These are phyloP conservation scores for Plenodomus biglobosus DNA, from an alignment of 2,329 filamentous ascomycete species.

Conservation along the genomic window DNA sequence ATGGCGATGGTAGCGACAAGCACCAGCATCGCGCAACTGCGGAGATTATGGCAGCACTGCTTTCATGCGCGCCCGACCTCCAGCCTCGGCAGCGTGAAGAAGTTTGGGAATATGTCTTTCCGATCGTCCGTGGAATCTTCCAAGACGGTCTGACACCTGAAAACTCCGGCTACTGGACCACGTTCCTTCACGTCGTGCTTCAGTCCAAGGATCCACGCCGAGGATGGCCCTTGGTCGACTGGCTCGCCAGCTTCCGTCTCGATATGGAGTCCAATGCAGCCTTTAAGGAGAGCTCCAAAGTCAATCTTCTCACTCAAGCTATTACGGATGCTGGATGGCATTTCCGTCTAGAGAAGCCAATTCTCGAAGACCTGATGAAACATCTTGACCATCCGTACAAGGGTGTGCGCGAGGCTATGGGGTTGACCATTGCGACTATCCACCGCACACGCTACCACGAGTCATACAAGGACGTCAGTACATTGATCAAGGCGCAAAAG, in stretches of 20 bases:
- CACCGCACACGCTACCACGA: slow-evolving; percentile 93
- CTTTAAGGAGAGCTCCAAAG: slow-evolving; percentile 98
- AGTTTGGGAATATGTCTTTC: slow-evolving; percentile 88
- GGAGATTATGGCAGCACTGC: slow-evolving; percentile 85
- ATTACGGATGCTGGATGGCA: slow-evolving; percentile 93
- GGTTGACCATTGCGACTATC: slow-evolving; percentile 81
- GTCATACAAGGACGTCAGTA: slow-evolving; percentile 78
- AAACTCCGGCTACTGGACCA: slow-evolving; percentile 92
- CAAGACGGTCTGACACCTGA: slow-evolving; percentile 92
- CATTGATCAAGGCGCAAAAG: slow-evolving; percentile 77
- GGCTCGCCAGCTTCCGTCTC: slow-evolving; percentile 79
- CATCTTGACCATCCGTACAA: slow-evolving; percentile 99
- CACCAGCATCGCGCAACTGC: slow-evolving; percentile 95
- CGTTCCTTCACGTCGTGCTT: slow-evolving; percentile 84
- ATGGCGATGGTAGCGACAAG: slow-evolving; percentile 92
- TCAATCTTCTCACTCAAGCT: slow-evolving; percentile 84
- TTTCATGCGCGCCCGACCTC: slow-evolving; percentile 79
- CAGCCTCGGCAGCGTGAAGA: slow-evolving; percentile 70
- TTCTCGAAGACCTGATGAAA: slow-evolving; percentile 81
- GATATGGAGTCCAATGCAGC: slow-evolving; percentile 96
- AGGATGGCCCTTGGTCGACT: slow-evolving; percentile 81
- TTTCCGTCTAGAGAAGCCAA: slow-evolving; percentile 85
- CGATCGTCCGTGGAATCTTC: slow-evolving; percentile 82
- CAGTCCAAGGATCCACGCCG: slow-evolving; percentile 88
- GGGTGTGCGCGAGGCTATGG: slow-evolving; percentile 92